These are phyloP conservation scores for Lecanicillium sp. DNA, from an alignment of 2,329 filamentous ascomycete genomes.

Conservation along the genomic window DNA sequence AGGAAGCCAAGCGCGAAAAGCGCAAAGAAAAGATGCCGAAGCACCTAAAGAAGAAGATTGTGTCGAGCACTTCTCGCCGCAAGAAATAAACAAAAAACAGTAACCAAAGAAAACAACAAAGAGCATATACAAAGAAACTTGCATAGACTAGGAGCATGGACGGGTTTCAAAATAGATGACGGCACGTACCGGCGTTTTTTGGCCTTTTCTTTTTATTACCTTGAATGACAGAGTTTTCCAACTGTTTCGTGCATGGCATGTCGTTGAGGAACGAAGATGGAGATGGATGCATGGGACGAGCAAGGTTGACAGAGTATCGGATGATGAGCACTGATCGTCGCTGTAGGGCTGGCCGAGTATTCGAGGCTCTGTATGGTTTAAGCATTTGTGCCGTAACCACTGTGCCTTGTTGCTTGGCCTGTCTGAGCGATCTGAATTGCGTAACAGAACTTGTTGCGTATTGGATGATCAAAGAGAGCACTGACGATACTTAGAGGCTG, in stretches of 20 bases:
- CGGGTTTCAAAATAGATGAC: neutral
- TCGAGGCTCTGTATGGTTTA: constrained; percentile 20
- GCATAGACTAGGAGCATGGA: constrained; percentile 5
- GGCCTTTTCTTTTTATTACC: neutral
- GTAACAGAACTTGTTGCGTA: constrained; percentile 12
- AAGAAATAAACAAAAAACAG: constrained; percentile 43
- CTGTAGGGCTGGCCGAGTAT: constrained; percentile 9
- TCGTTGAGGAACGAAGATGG: too few relatives aligned
- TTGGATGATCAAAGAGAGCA: constrained; percentile 56
- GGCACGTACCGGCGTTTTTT: constrained; percentile 7
- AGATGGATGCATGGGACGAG: too few relatives aligned
- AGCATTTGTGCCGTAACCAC: constrained; percentile 29
- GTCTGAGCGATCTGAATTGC: constrained; percentile 29
- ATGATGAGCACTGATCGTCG: constrained; percentile 39
- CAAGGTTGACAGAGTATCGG: constrained; percentile 28
- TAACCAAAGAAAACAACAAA: constrained; percentile 4
- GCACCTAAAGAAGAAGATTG: constrained; percentile 83
- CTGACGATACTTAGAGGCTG: constrained; percentile 41
- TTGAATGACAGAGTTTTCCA: too few relatives aligned
- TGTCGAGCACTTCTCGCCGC: constrained; percentile 53
- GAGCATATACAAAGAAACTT: constrained; percentile 6
- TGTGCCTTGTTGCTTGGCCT: constrained; percentile 10
- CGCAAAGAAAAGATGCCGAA: constrained; percentile 95
- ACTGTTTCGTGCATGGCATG: neutral
- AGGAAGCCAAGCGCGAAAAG: constrained; percentile 92